These are phyloP conservation scores for Tolypocladium capitatum DNA, from an alignment of 2,329 filamentous ascomycete genomes.

Conservation along the genomic window DNA sequence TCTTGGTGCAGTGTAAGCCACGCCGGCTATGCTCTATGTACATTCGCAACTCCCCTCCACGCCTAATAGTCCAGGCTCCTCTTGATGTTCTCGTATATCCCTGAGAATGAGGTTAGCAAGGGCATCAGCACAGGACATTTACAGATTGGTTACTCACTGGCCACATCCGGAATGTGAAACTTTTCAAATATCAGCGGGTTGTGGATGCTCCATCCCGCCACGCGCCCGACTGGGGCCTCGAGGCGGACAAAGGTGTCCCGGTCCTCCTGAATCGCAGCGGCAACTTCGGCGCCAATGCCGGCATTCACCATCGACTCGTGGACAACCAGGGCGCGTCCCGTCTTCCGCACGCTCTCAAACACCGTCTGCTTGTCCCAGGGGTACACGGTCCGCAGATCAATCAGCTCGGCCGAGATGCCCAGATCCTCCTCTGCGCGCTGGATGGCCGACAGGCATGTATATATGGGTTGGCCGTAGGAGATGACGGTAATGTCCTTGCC, in stretches of 20 bases:
- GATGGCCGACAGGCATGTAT: constrained; percentile 68
- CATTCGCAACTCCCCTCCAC: neutral
- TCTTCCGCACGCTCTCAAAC: constrained; percentile 73
- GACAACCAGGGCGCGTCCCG: constrained; percentile 73
- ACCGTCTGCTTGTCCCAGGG: constrained; percentile 82
- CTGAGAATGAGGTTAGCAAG: constrained; percentile 22
- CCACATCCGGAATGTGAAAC: constrained; percentile 73
- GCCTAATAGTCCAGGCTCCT: constrained; percentile 49
- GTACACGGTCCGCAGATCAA: constrained; percentile 79
- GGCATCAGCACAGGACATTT: neutral
- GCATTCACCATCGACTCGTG: constrained; percentile 89
- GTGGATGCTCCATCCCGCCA: constrained; percentile 85
- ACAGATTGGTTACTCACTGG: constrained; percentile 48
- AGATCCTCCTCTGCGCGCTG: constrained; percentile 61
- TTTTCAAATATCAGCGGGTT: constrained; percentile 67
- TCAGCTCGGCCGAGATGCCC: constrained; percentile 65
- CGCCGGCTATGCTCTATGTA: neutral
- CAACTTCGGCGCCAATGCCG: constrained; percentile 78
- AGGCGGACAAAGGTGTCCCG: constrained; percentile 61
- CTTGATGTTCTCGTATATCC: constrained; percentile 60
- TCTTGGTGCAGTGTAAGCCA: neutral
- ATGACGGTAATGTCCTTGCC: constrained; percentile 73
- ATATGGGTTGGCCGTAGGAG: constrained; percentile 81
- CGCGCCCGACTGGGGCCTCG: constrained; percentile 72
- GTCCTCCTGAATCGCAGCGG: constrained; percentile 75